Percentiles rank a stretch among this genome's conserved stretches.
These are phyloP conservation scores for Nitzschia sp. DNA, from an alignment of 108 stramenopile genomes.

Conservation along the genomic window DNA sequence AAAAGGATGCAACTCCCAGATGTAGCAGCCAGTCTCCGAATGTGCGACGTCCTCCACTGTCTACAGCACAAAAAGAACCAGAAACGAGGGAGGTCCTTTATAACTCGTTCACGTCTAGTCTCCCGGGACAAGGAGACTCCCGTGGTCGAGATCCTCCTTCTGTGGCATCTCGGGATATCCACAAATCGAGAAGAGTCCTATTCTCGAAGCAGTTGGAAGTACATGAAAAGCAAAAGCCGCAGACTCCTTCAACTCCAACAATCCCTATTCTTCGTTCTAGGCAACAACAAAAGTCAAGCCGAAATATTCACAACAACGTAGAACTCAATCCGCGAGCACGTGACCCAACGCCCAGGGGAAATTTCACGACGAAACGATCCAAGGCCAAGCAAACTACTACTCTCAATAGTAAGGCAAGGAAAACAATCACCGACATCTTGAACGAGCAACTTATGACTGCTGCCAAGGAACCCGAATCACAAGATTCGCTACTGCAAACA, in stretches of 20 bases:
- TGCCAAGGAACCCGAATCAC: neutral
- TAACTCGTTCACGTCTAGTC: conserved; percentile 8
- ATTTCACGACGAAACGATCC: neutral
- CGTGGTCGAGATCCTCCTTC: conserved; percentile 6
- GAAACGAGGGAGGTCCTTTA: neutral
- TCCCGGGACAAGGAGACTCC: neutral
- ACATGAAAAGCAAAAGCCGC: conserved; percentile 12
- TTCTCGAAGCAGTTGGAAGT: conserved; percentile 26
- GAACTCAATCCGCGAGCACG: neutral
- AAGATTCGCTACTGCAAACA: conserved; percentile 5
- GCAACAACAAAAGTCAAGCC: conserved; percentile 1
- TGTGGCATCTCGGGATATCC: neutral
- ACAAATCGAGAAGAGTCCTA: conserved; percentile 5
- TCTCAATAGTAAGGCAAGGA: neutral
- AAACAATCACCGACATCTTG: conserved; percentile 20
- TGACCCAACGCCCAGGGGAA: conserved; percentile 6
- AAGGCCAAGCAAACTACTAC: neutral
- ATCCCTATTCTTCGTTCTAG: conserved; percentile 14
- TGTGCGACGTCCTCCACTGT: neutral
- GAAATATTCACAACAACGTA: neutral
- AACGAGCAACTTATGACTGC: conserved; percentile 1
- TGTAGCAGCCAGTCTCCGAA: neutral
- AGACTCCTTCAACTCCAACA: conserved; percentile 21
- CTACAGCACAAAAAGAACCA: neutral
- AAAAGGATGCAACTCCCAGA: neutral